A percentile compares a stretch with the other conserved stretches of the same genome.
Conservation (phyloP, 441 rosid species). For the Gossypium schwendimanii region DNA sequence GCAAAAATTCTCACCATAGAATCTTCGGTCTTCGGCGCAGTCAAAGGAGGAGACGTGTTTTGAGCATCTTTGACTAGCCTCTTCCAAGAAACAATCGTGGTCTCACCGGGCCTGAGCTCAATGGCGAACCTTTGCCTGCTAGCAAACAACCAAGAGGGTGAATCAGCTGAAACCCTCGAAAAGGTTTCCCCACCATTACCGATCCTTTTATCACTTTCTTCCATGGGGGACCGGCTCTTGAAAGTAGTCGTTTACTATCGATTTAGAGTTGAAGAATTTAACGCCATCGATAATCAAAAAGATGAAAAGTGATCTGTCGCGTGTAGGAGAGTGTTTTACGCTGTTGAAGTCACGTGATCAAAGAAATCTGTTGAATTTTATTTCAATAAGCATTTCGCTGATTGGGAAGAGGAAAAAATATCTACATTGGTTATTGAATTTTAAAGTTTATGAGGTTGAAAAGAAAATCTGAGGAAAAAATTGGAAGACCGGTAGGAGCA, state of each 20-base stretch:
- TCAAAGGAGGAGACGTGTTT: not conserved
- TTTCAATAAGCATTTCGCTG: not conserved
- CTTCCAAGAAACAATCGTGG: slow-evolving; percentile 41
- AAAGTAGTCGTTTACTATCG: not conserved
- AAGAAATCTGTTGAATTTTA: slow-evolving; percentile 3
- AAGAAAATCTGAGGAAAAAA: not conserved
- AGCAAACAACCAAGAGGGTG: slow-evolving; percentile 10
- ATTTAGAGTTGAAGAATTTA: not conserved
- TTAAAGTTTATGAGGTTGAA: not conserved
- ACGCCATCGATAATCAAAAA: not conserved
- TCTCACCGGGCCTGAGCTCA: slow-evolving; percentile 35
- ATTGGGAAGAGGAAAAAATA: not conserved
- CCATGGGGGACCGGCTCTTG: not conserved
- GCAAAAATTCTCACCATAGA: slow-evolving; percentile 22
- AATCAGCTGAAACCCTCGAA: slow-evolving; percentile 14
- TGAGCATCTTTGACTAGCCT: slow-evolving; percentile 27
- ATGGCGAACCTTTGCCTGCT: slow-evolving; percentile 29
- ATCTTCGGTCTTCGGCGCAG: slow-evolving; percentile 8
- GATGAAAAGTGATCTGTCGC: not conserved
- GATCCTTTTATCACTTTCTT: slow-evolving; percentile 13
- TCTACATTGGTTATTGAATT: not conserved
- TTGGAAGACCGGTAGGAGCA: no score
- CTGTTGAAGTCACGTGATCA: not conserved
- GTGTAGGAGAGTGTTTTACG: slow-evolving; percentile 4
- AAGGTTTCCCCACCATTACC: slow-evolving; percentile 8